These are phyloP conservation scores for Aspergillus nanangensis DNA, from an alignment of 495 filamentous ascomycete species.

Conservation along the genomic window DNA sequence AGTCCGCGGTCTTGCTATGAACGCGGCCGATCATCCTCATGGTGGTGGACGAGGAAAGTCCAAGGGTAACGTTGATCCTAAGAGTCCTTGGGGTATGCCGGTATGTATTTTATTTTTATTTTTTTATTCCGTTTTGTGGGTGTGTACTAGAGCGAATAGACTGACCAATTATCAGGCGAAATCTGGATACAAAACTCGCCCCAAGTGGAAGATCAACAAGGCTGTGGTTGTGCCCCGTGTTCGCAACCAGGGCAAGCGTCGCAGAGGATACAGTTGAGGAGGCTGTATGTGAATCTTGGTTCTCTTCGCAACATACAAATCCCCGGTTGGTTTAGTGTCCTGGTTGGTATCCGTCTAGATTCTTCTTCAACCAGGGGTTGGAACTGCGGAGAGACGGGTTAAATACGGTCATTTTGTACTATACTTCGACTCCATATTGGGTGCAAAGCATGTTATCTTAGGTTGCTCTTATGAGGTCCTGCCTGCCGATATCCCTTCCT, in stretches of 20 bases:
- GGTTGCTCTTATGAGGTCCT: background rate
- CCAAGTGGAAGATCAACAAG: conserved; percentile 71
- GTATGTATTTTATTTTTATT: conserved; percentile 51
- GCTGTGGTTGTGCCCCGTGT: conserved; percentile 70
- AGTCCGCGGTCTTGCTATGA: conserved; percentile 96
- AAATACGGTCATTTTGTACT: conserved; percentile 17
- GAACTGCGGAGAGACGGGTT: conserved; percentile 5
- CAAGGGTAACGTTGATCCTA: conserved; percentile 92
- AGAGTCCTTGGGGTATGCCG: conserved; percentile 92
- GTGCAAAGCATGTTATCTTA: background rate
- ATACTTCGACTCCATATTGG: conserved; percentile 21
- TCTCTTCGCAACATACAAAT: conserved; percentile 10
- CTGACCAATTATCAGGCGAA: conserved; percentile 59
- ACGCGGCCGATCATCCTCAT: conserved; percentile 93
- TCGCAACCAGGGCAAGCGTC: conserved; percentile 72
- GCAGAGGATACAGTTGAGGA: conserved; percentile 42
- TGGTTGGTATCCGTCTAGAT: background rate
- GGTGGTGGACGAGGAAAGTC: conserved; percentile 98
- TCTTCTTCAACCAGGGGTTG: conserved; percentile 6
- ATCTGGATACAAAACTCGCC: conserved; percentile 93
- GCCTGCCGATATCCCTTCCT: conserved; percentile 1
- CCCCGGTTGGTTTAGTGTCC: background rate
- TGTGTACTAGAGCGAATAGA: conserved; percentile 14
- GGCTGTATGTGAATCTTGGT: conserved; percentile 1
- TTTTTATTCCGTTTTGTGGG: too few species aligned